Evolutionary conservation across 2,329 filamentous ascomycete species (phyloP), one percentile per base, ranked within the genome.

Genomic region (Blastomyces emzantsi): DNA sequence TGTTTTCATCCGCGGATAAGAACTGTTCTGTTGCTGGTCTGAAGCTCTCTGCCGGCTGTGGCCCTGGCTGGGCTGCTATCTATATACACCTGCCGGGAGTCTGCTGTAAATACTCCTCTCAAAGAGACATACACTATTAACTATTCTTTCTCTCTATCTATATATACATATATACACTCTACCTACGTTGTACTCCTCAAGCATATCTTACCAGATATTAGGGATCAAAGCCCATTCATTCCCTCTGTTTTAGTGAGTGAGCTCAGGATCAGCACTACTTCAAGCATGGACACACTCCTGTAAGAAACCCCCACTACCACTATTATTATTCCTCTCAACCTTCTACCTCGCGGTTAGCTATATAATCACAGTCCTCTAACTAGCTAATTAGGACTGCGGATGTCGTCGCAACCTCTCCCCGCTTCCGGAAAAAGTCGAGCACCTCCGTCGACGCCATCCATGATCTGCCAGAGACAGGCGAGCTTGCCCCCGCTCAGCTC

Each of bases 381-480:
- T 43, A 30, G 17, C 68, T 63, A 64, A 61, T 51, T 70, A 94
- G 90, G 66, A 97, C 92, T 57, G 91, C 92, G 72, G 91, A 97
- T 74, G 89, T 96, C 70, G 91, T 92, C 75, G 91, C 90, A 68
- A 96, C 90, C 75, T 92, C 92, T 65, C 90, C 91, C 64, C 87
- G 90, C 69, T 96, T 96, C 75, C 88, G 92, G 67, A 88, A 94
- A 71, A 90, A 91, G 78, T 97, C 93, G 70, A 97, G 92, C 69
- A 97, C 92, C 47, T 96, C 95, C 75, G 92, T 97, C 71, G 94
- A 97, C 81, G 93, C 90, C 68, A 97, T 97, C 71, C 93, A 97
- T 78, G 93, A 97, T 80, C 83, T 96, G 62, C 86, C 90, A 9
- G 89, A 92, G 73, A 91, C 91, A 71, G 82, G 83, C 64, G 85